Base-by-base conservation (phyloP, 2,329 filamentous ascomycete species). In the Nemania diffusa region DNA sequence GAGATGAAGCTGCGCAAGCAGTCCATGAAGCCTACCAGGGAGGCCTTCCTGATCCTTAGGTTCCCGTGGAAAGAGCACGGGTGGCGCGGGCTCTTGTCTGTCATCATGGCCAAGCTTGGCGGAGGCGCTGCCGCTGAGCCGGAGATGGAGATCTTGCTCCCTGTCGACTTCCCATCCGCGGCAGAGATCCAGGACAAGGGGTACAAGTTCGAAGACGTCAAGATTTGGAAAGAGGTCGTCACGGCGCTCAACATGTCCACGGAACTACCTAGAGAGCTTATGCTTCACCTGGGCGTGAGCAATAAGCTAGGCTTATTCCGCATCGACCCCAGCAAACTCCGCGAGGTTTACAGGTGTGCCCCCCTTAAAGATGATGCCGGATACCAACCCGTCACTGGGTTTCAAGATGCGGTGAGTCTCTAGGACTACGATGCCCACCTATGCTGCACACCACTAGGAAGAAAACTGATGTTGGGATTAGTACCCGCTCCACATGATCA, bases 401-500 rank as follows among this genome's bases (percentile, higher is more conserved):
- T 92, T 75, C 88, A 91, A 68, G 91, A 93, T 76, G 88, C 88
- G 51, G 90, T 91, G 81, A 78, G 87, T 80, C 24, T 2, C 24
- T 6, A 20, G 2, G 4, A 50, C n/a, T 17, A 40, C 26, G 3
- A 24, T 22, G n/a, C 42, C n/a, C 32, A 42, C n/a, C 6, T 26
- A 34, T 24, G 5, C n/a, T 22, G 15, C 24, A 26, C 9, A 29
- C 52, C 1, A 40, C 13, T 8, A 42, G 24, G 22, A 48, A 46
- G n/a, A 3, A 37, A 26, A 51, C 67, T 68, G 15, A 66, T 37
- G 15, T 22, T 13, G 13, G 24, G 48, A 46, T 24, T 52, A 91
- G 87, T 93, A 91, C 75, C 90, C 91, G 1, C 80, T 94, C 17
- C 89, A 92, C 71, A 79, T 94, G 48, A 79, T 92, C 58, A 92